These are phyloP conservation scores for Psilocybe mexicana DNA, from an alignment of 1,284 basidiomycete species.

Conservation along the genomic window DNA sequence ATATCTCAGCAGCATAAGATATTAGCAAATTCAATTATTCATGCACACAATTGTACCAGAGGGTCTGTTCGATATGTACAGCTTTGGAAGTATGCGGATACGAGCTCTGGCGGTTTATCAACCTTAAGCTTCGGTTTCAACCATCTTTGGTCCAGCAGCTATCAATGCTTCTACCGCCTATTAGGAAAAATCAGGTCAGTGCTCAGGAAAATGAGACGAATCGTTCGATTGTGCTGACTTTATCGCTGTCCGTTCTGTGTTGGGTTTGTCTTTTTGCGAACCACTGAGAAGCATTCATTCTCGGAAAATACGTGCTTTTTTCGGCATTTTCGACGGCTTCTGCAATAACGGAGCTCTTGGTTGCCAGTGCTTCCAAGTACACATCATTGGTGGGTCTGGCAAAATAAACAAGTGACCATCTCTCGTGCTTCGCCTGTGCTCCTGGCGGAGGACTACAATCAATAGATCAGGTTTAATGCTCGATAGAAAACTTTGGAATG, in stretches of 20 bases:
- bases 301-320: slow-evolving; percentile 33
- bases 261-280: slow-evolving; percentile 46
- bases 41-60: too few species aligned
- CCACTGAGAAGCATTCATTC: slow-evolving; percentile 50
- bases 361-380: slow-evolving; percentile 36
- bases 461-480: neutral
- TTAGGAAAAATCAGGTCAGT: neutral
- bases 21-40: too few species aligned
- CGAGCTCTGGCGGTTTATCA: neutral
- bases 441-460: slow-evolving; percentile 43
- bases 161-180: neutral
- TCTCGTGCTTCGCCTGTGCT: slow-evolving; percentile 37
- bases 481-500: slow-evolving; percentile 1
- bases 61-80: too few species aligned
- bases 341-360: slow-evolving; percentile 43
- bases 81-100: too few species aligned
- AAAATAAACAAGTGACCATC: slow-evolving; percentile 55
- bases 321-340: slow-evolving; percentile 37
- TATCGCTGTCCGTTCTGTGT: slow-evolving; percentile 45
- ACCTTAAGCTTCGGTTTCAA: neutral
- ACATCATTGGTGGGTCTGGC: slow-evolving; percentile 44
- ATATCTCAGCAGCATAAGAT: neutral
- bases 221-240: slow-evolving; percentile 23
- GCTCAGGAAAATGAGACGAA: neutral
- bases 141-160: slow-evolving; percentile 2